Conservation (phyloP, 1,139 yeast genomes). For the Barnettozyma hawaiiensis region DNA sequence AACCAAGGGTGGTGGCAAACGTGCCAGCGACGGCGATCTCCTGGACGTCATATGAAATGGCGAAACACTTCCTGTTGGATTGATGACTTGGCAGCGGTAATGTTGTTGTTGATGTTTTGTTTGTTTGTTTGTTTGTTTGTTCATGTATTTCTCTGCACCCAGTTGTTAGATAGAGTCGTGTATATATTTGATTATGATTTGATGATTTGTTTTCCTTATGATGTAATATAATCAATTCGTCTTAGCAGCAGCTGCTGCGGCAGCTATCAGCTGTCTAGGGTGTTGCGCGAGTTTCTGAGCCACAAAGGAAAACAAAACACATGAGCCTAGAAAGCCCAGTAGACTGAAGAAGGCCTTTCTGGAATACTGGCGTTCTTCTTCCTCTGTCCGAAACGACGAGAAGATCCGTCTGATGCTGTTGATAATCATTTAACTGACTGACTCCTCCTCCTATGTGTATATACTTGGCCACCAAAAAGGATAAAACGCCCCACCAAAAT, state of each 20-base stretch:
- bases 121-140: no score
- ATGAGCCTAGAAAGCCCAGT: constrained; percentile 73
- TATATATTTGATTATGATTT: constrained; percentile 2
- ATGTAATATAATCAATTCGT: background rate
- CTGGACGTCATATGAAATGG: constrained; percentile 99
- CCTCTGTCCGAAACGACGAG: constrained; percentile 79
- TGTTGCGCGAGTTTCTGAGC: constrained; percentile 55
- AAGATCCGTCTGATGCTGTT: constrained; percentile 72
- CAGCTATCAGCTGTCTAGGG: constrained; percentile 21
- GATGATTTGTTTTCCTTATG: constrained; percentile 1
- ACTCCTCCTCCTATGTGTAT: background rate
- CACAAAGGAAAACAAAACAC: constrained; percentile 73
- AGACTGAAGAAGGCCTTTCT: constrained; percentile 78
- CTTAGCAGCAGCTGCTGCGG: constrained; percentile 15
- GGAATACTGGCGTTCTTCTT: constrained; percentile 73
- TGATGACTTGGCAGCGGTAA: no score
- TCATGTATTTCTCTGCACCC: background rate
- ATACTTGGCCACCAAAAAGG: constrained; percentile 8
- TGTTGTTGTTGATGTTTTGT: background rate
- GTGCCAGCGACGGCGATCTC: constrained; percentile 97
- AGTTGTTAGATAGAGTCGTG: constrained; percentile 1
- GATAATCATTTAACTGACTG: constrained; percentile 38
- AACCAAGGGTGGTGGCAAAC: constrained; percentile 87
- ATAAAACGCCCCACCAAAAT: constrained; percentile 37
- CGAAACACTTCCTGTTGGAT: constrained; percentile 40